Base-by-base conservation (phyloP, 225 moss, liverwort and hornwort genomes). In the Takakia lepidozioides region DNA sequence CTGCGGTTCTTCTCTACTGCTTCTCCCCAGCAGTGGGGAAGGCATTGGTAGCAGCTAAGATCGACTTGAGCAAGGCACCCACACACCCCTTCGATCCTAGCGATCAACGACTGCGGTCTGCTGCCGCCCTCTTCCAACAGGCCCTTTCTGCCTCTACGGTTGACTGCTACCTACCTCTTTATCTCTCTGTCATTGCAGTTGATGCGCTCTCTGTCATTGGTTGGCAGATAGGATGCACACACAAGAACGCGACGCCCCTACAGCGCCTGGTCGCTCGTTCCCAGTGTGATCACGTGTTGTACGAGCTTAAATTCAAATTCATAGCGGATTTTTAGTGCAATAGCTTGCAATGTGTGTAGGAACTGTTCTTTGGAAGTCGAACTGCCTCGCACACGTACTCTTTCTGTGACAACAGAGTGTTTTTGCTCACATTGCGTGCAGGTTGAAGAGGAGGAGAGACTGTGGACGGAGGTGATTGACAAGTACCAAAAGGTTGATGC, bases 141-240 rank as follows among this genome's bases (percentile, higher is more conserved):
- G 98, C 98, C 52, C 87, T 98, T 46, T 67, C 72, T 29, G 87
- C 91, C 36, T 27, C 75, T 32, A 98, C 91, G 87, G 98, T 95
- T 52, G 56, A 78, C 49, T 47, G 37, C 51, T 42, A n/a, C 38
- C 29, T 38, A 46, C 27, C n/a, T 27, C 10, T 2, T 0, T 28
- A 6, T 11, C 15, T 17, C 13, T 28, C 19, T n/a, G 15, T 18
- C 4, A 17, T 34, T 16, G 19, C 29, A 29, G 13, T 14, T 5
- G 8, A 26, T 29, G 10, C 32, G 7, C 29, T 29, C 18, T 34
- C 27, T 50, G 17, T 1, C 11, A 36, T 17, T 5, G 51, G 17
- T 29, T 25, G 23, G 16, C 10, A 19, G 20, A 51, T 8, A 28
- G n/a, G n/a, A 51, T 28, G 41, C 20, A 8, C 17, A 5, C 2